Evolutionary conservation across 116 monocot species (phyloP), one percentile per base, ranked within the genome.

Genomic region (Thalassia testudinum): DNA sequence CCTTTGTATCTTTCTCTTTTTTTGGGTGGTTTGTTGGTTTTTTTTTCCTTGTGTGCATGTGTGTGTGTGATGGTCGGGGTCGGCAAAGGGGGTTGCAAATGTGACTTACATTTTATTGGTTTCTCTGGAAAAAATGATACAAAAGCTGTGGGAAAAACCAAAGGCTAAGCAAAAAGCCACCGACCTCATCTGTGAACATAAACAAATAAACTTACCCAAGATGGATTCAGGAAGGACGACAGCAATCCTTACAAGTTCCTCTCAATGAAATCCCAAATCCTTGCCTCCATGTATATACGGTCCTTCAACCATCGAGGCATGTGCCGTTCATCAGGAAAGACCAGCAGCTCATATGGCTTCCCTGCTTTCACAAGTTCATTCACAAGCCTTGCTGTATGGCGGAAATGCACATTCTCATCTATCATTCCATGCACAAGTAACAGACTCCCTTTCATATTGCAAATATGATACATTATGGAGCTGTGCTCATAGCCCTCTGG

Each of bases 371-470:
- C 75, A 1, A 99, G 65, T 1, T 85, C 60, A 50, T 89, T 86
- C 12, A 90, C 56, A 22, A 99, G 82, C 68, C 85, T 78, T 2
- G 79, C 82, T 0, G 90, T 90, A 56, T 90, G 90, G 45, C 85
- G 68, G 68, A 99, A 99, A 64, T 90, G 97, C 27, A 99, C 97
- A 42, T 99, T 99, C 53, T 90, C 97, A 50, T 97, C 97, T 1
- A 89, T 79, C 90, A 89, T 85, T 12, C 90, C 90, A 59, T 97
- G 97, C 1, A 99, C 75, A 0, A 99, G 72, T 42, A 90, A 56
- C 20, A 99, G 50, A 52, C 79, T 97, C 45, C 86, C 99, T 45
- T 71, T 64, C 12, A 99, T 49, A 15, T 70, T 82, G 25, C 63
- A 63, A 16, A 73, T 78, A 59, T 99, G 85, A 42, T 86, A 75